phyloP scores from a whole-genome alignment of 768 basidiomycete species.

The Hygrocybe coccinea region DNA sequence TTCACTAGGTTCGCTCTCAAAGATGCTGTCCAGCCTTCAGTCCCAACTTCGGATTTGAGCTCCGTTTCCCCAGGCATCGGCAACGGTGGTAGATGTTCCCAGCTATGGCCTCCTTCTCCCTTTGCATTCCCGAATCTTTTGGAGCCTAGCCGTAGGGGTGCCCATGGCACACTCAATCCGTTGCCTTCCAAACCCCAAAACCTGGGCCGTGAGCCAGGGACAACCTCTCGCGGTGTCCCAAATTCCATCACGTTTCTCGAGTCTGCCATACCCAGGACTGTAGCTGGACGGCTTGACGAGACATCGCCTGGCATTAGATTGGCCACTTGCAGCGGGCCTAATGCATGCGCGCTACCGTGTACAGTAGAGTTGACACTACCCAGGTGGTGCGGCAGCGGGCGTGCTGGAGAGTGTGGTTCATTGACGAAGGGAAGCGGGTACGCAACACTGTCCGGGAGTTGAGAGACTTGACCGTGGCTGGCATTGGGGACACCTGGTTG shows the following conservation, averaged over 20 bases:
- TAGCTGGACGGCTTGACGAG: constrained; percentile 31
- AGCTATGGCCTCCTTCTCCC: background rate
- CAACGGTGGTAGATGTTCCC: constrained; percentile 17
- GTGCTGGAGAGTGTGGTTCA: constrained; percentile 18
- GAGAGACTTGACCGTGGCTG: constrained; percentile 22
- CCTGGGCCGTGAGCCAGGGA: constrained; percentile 24
- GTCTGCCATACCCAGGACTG: constrained; percentile 17
- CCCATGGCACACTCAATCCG: constrained; percentile 32
- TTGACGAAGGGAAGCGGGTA: constrained; percentile 20
- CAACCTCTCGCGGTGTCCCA: constrained; percentile 23
- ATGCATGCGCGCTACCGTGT: constrained; percentile 28
- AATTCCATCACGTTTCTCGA: background rate
- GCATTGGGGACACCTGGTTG: constrained; percentile 9
- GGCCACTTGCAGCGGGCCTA: constrained; percentile 45
- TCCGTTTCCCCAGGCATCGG: constrained; percentile 28
- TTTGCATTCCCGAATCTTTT: background rate
- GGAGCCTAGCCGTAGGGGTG: constrained; percentile 7
- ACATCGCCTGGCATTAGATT: constrained; percentile 47
- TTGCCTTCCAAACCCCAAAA: constrained; percentile 30
- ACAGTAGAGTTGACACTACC: constrained; percentile 20
- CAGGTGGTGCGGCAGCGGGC: constrained; percentile 30
- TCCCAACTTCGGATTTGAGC: background rate
- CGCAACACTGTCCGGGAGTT: constrained; percentile 16
- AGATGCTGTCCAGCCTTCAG: constrained; percentile 39
- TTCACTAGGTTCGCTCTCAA: constrained; percentile 43